A percentile compares a stretch with the other conserved stretches of the same genome.
These are phyloP conservation scores for Aspergillus puulaauensis DNA, from an alignment of 2,329 filamentous ascomycete species.

Conservation along the genomic window DNA sequence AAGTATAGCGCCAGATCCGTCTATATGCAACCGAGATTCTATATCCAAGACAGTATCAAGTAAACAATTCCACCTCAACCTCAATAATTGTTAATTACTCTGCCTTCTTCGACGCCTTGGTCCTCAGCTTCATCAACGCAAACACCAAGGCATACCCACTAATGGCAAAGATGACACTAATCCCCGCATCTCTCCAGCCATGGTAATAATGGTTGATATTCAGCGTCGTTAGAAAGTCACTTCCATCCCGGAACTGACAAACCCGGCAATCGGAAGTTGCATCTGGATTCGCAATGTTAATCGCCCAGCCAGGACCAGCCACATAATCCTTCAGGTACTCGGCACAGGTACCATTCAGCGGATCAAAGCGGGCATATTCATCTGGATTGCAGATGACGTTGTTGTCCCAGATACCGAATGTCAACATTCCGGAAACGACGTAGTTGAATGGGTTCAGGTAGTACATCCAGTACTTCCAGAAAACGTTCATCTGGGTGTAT, in stretches of 20 bases:
- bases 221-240: constrained; percentile 60
- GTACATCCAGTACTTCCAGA: constrained; percentile 68
- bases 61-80: no score
- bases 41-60: no score
- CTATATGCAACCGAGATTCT: no score
- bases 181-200: constrained; percentile 66
- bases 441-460: constrained; percentile 64
- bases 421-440: constrained; percentile 57
- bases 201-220: constrained; percentile 63
- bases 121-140: constrained; percentile 39
- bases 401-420: constrained; percentile 51
- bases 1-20: no score
- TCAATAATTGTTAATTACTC: constrained; percentile 13
- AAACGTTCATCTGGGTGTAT: constrained; percentile 60
- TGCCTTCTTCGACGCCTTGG: constrained; percentile 39
- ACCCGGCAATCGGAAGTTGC: constrained; percentile 58
- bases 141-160: constrained; percentile 55
- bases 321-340: constrained; percentile 59
- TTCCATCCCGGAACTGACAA: constrained; percentile 59
- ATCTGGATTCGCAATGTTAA: constrained; percentile 61
- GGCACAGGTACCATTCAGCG: constrained; percentile 50
- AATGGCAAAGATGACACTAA: constrained; percentile 57
- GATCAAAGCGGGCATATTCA: constrained; percentile 52
- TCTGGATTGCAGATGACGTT: constrained; percentile 47
- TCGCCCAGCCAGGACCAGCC: constrained; percentile 41